These are phyloP conservation scores for Suillus variegatus DNA, from an alignment of 768 basidiomycete species.

Conservation along the genomic window DNA sequence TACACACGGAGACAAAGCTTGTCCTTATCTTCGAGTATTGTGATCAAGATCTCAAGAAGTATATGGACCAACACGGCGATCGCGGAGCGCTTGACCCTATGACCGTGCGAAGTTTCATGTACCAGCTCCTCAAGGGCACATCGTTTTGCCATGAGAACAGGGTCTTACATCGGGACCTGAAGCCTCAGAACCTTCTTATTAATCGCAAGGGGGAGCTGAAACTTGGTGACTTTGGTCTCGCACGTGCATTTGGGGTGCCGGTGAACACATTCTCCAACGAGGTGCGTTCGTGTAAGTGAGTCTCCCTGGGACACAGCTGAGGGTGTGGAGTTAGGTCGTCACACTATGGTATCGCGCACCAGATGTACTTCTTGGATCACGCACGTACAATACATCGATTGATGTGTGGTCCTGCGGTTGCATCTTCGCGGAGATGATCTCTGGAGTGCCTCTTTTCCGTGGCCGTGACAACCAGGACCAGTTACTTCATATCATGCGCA, in stretches of 20 bases:
- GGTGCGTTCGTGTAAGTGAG: conserved; percentile 37
- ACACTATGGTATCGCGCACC: conserved; percentile 99
- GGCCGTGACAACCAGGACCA: conserved; percentile 98
- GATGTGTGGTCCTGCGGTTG: conserved; percentile 99
- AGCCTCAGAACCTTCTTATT: conserved; percentile 97
- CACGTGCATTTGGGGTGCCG: conserved; percentile 96
- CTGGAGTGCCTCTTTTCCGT: conserved; percentile 93
- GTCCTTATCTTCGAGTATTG: conserved; percentile 98
- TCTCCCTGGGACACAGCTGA: conserved; percentile 8
- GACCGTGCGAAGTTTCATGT: conserved; percentile 95
- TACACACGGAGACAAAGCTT: conserved; percentile 97
- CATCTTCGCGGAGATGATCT: conserved; percentile 99
- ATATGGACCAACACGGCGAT: conserved; percentile 98
- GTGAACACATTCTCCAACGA: conserved; percentile 99
- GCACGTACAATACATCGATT: conserved; percentile 97
- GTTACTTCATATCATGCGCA: conserved; percentile 95
- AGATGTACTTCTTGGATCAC: conserved; percentile 93
- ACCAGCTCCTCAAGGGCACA: conserved; percentile 94
- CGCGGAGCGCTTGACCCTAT: conserved; percentile 89
- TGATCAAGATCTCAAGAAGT: conserved; percentile 98
- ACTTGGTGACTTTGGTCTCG: conserved; percentile 96
- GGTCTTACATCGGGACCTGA: conserved; percentile 95
- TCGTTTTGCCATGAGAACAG: conserved; percentile 99
- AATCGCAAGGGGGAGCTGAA: conserved; percentile 97
- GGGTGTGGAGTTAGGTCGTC: conserved; percentile 66